Evolutionary conservation across 164 flowering plant genomes (phyloP).

Genomic region (Hamamelis virginiana): DNA sequence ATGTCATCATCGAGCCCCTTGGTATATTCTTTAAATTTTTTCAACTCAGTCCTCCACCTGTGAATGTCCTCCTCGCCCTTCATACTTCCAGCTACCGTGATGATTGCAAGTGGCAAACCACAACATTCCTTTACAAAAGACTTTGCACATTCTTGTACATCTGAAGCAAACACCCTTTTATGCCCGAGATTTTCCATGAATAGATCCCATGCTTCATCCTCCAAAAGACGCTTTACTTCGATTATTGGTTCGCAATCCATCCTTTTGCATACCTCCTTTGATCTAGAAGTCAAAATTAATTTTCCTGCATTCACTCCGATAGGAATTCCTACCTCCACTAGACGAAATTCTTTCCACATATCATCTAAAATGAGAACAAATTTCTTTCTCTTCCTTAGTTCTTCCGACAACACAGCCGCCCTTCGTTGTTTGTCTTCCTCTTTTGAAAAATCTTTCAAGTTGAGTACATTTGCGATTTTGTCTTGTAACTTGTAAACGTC

Average conservation of each 20-base stretch:
- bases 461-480: neutral
- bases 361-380: constrained; percentile 14
- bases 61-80: constrained; percentile 2
- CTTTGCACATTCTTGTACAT: constrained; percentile 6
- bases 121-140: constrained; percentile 14
- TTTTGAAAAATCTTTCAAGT: neutral
- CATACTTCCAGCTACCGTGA: constrained; percentile 19
- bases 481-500: constrained; percentile 2
- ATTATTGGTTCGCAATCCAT: constrained; percentile 19
- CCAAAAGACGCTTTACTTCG: constrained; percentile 7
- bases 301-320: constrained; percentile 6
- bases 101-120: constrained; percentile 27
- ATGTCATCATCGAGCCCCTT: neutral
- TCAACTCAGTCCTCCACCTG: constrained; percentile 25
- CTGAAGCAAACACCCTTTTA: too few relatives aligned
- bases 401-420: neutral
- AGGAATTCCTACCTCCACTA: constrained; percentile 9
- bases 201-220: constrained; percentile 9
- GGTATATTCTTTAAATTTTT: constrained; percentile 7
- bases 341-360: constrained; percentile 1
- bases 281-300: constrained; percentile 23
- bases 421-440: neutral
- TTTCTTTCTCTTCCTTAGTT: neutral
- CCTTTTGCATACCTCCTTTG: constrained; percentile 9
- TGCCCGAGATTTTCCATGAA: neutral